These are phyloP conservation scores for Macrolepiota albuminosa DNA, from an alignment of 768 basidiomycete genomes.

Conservation along the genomic window DNA sequence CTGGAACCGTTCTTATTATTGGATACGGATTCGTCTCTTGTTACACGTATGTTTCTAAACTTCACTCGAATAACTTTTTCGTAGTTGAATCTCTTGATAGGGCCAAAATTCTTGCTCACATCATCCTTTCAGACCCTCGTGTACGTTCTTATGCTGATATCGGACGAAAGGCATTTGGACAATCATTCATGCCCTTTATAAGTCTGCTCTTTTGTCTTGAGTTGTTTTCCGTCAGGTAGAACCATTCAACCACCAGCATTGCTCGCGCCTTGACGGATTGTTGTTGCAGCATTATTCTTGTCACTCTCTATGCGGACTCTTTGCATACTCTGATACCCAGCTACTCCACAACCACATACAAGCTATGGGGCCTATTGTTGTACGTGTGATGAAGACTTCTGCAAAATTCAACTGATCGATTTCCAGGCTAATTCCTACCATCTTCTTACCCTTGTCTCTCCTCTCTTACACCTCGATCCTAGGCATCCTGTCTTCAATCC, in stretches of 20 bases:
- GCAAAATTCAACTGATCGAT: conserved; percentile 2
- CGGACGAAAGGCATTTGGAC: conserved; percentile 84
- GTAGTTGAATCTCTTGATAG: conserved; percentile 30
- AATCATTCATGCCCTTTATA: conserved; percentile 58
- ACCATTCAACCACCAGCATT: conserved; percentile 12
- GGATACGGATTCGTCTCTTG: conserved; percentile 79
- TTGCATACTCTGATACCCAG: conserved; percentile 67
- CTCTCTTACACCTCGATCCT: conserved; percentile 87
- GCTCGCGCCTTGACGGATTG: background rate
- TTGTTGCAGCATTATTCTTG: conserved; percentile 65
- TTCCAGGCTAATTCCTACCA: conserved; percentile 71
- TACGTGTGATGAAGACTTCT: conserved; percentile 27
- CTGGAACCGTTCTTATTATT: conserved; percentile 68
- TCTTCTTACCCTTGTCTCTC: conserved; percentile 80
- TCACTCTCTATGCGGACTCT: conserved; percentile 87
- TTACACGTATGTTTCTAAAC: conserved; percentile 65
- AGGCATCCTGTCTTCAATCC: conserved; percentile 73
- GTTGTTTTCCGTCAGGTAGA: conserved; percentile 74
- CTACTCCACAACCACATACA: conserved; percentile 68
- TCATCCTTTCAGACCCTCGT: conserved; percentile 66
- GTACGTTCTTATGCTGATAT: conserved; percentile 87
- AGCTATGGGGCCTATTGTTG: conserved; percentile 69
- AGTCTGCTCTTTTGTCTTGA: conserved; percentile 81
- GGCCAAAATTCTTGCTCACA: conserved; percentile 78
- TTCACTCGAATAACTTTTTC: background rate